Evolutionary conservation across 139 green algal genomes (phyloP).

Genomic region (Penium margaritaceum): DNA sequence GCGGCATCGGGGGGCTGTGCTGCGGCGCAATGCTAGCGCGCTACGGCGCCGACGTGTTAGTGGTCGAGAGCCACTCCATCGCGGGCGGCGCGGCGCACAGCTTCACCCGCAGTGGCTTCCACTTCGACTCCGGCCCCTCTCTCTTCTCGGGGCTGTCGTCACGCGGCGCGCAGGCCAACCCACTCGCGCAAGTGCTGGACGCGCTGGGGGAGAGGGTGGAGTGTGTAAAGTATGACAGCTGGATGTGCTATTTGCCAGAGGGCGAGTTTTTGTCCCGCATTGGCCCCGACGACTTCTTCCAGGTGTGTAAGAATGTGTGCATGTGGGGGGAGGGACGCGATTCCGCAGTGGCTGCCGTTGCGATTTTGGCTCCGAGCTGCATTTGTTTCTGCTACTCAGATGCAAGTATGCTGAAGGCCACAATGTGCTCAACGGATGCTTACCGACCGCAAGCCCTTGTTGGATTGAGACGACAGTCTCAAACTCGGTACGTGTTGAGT

Average conservation of each 20-base stretch:
- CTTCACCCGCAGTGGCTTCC: conserved; percentile 68
- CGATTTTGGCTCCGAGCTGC: no score
- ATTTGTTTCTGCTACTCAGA: no score
- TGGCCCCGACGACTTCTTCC: conserved; percentile 53
- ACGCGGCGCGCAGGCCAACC: conserved; percentile 37
- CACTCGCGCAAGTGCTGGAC: conserved; percentile 49
- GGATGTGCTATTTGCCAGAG: conserved; percentile 90
- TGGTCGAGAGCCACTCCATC: conserved; percentile 31
- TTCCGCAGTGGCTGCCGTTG: no score
- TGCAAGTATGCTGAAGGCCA: no score
- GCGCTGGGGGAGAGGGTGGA: conserved; percentile 48
- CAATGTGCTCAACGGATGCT: no score
- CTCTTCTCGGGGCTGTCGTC: conserved; percentile 71
- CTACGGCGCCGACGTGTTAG: conserved; percentile 42
- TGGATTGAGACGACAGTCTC: no score
- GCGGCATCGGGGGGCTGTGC: conserved; percentile 51
- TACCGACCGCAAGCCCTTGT: no score
- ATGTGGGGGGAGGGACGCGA: not conserved
- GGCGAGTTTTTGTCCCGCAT: conserved; percentile 70
- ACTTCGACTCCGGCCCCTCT: conserved; percentile 78
- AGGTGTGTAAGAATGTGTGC: conserved; percentile 48
- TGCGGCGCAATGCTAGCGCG: conserved; percentile 42
- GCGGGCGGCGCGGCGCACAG: conserved; percentile 73
- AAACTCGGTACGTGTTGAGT: no score
- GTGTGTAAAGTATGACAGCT: conserved; percentile 78